Evolutionary conservation across 2,329 filamentous ascomycete species (phyloP), one percentile per base, ranked within the genome.

Genomic region (Pseudopyrenochaeta lycopersici): DNA sequence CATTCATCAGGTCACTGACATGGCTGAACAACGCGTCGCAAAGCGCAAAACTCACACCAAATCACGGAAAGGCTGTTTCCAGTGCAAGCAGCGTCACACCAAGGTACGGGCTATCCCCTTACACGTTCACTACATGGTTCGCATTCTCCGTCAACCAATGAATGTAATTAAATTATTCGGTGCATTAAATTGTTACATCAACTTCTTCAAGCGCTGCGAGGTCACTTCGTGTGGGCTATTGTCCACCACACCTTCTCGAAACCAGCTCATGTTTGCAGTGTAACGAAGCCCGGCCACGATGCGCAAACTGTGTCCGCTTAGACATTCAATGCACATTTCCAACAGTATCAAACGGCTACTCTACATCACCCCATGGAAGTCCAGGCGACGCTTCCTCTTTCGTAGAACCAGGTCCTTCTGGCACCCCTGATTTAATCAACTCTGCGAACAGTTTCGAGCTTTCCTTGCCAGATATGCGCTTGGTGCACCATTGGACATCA

Each of bases 21-120:
- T 65, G 63, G 44, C 58, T 11, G 61, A 66, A 46, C 51, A 46
- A 52, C 65, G 64, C n/a, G 55, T 63, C 23, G 53, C 53, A 32
- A 72, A 70, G 43, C 64, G 70, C 10, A 73, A 73, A 17, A 64
- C 70, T 14, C 70, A 73, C 35, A 71, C 63, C 7, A 73, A 73
- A 49, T 67, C 63, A 11, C 63, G 70, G 12, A 70, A 63, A 40
- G 70, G 70, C 14, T 73, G 70, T 45, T 59, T 63, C 20, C 63
- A 67, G 40, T 73, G 70, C 55, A 73, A 73, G 52, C 63, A 68
- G 41, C 61, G 69, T 15, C 70, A 73, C 50, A 68, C 67, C 10
- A 73, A 73, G 60, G 70, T 70, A 55, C 15, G 59, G 5, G 11
- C 40, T n/a, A 29, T 11, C 30, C 11, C n/a, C 27, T 42, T 11